phyloP scores from a whole-genome alignment of 371 early-diverging fungal genomes.

The Rozella allomycis region DNA sequence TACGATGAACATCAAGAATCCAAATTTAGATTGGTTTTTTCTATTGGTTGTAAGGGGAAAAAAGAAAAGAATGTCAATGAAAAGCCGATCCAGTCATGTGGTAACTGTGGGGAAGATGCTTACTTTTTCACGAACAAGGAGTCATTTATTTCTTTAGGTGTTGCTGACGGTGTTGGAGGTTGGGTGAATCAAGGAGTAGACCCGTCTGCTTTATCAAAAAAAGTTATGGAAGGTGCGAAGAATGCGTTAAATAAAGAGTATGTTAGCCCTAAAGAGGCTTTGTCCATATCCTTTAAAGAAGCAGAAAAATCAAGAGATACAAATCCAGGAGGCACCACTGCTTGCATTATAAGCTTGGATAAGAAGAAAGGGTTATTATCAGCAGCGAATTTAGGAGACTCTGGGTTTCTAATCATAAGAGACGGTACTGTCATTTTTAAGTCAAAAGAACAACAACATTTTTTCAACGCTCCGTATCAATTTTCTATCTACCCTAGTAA shows the following conservation, averaged over 20 bases:
- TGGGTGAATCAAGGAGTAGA: constrained; percentile 5
- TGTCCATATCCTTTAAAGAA: background rate
- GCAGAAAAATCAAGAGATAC: constrained; percentile 1
- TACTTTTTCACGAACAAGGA: background rate
- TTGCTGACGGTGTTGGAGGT: constrained; percentile 9
- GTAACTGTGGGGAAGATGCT: constrained; percentile 2
- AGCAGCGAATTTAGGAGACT: constrained; percentile 6
- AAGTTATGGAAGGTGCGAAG: constrained; percentile 4
- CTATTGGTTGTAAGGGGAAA: too few relatives aligned
- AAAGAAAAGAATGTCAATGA: too few relatives aligned
- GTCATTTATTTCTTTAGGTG: background rate
- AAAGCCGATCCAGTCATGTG: too few relatives aligned
- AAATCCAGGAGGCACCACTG: constrained; percentile 5
- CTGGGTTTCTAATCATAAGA: constrained; percentile 5
- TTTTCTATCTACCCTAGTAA: constrained; percentile 2
- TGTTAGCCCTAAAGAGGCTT: background rate
- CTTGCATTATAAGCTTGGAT: constrained; percentile 4
- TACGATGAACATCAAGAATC: too few relatives aligned
- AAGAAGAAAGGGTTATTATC: constrained; percentile 1
- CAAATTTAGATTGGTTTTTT: too few relatives aligned
- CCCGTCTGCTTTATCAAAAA: constrained; percentile 6
- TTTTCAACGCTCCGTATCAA: constrained; percentile 7
- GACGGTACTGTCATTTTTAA: constrained; percentile 1
- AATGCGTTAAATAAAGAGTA: background rate
- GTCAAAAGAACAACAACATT: constrained; percentile 6